Evolutionary conservation across 139 green algal species (phyloP).

Genomic region (Closterium sp.): DNA sequence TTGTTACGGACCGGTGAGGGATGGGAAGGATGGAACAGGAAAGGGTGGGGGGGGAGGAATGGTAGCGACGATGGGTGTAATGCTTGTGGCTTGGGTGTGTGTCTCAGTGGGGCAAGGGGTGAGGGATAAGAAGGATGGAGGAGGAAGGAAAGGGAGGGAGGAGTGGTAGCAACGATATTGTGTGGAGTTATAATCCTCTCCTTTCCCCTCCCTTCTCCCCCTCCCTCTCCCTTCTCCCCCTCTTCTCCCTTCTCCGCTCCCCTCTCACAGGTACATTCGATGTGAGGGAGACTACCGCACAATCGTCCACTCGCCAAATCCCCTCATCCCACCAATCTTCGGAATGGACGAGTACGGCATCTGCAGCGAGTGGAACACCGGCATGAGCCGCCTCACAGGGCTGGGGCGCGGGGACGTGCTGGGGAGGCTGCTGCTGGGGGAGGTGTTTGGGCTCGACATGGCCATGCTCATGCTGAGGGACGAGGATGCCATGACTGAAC

Average conservation of each 20-base stretch:
- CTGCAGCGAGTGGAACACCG: slow-evolving; percentile 36
- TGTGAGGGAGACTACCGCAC: slow-evolving; percentile 31
- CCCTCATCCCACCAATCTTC: slow-evolving; percentile 51
- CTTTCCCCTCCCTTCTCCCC: not conserved
- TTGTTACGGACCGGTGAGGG: not conserved
- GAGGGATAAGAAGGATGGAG: not conserved
- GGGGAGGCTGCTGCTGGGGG: slow-evolving; percentile 20
- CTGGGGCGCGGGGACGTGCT: not conserved
- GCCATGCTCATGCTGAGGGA: slow-evolving; percentile 6
- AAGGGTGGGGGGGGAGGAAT: too few species aligned
- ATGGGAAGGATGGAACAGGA: too few species aligned
- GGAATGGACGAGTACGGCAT: slow-evolving; percentile 27
- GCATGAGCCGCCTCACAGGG: slow-evolving; percentile 21
- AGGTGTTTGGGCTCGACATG: slow-evolving; percentile 27
- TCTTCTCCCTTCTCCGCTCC: not conserved
- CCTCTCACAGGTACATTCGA: slow-evolving; percentile 21
- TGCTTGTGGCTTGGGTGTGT: too few species aligned
- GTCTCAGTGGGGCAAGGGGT: too few species aligned
- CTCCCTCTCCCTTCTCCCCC: too few species aligned
- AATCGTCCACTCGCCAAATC: slow-evolving; percentile 29
- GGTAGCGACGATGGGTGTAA: too few species aligned
- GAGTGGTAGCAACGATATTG: too few species aligned
- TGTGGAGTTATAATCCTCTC: not conserved
- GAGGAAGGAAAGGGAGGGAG: too few species aligned
- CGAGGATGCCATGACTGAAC: not conserved